phyloP scores from a whole-genome alignment of 495 filamentous ascomycete genomes.

The Penicillium chermesinum region DNA sequence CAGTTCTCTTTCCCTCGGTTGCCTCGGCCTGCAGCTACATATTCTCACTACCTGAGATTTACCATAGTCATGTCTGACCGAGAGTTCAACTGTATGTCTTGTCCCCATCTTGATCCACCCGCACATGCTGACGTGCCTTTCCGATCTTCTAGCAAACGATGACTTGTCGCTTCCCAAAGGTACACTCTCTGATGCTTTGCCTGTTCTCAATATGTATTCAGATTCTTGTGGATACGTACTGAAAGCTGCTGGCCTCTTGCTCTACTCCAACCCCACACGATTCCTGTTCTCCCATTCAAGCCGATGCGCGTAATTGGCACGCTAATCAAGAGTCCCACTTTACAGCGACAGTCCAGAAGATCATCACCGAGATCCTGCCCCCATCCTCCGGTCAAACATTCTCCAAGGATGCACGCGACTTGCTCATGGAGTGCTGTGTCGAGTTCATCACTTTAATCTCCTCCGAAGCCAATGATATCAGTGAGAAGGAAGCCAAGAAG shows the following conservation, averaged over 20 bases:
- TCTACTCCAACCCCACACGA: too few relatives aligned
- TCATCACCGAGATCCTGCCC: constrained; percentile 88
- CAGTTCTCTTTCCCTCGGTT: neutral
- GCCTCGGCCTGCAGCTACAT: neutral
- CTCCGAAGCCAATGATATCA: constrained; percentile 96
- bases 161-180: constrained; percentile 94
- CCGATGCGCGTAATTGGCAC: neutral
- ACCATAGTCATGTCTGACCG: constrained; percentile 74
- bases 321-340: constrained; percentile 7
- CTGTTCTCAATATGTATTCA: too few relatives aligned
- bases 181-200: constrained; percentile 19
- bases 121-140: constrained; percentile 19
- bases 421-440: constrained; percentile 97
- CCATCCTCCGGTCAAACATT: constrained; percentile 66
- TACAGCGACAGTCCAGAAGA: constrained; percentile 93
- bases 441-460: constrained; percentile 98
- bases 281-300: neutral
- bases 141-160: constrained; percentile 64
- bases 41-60: constrained; percentile 2
- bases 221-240: too few relatives aligned
- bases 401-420: constrained; percentile 87
- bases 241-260: too few relatives aligned
- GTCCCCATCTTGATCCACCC: neutral
- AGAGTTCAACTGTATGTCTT: constrained; percentile 67
- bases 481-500: constrained; percentile 97